phyloP scores from a whole-genome alignment of 192 early-diverging fungal species.

The Rhizophagus prolifer region DNA sequence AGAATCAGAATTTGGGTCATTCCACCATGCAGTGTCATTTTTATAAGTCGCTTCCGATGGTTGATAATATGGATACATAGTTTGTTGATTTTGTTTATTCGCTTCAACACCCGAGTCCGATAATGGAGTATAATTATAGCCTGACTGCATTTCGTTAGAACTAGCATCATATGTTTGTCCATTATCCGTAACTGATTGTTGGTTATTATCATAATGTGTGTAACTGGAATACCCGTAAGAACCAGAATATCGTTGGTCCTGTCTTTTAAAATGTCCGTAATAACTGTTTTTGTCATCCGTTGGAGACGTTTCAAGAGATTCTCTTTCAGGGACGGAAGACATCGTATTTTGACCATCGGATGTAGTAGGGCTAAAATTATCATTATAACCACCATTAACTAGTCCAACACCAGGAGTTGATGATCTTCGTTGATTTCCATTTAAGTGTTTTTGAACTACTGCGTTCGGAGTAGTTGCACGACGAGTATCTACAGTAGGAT shows the following conservation, averaged over 20 bases:
- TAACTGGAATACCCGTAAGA: slow-evolving; percentile 11
- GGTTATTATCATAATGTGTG: slow-evolving; percentile 7
- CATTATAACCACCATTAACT: not conserved
- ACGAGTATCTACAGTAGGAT: slow-evolving; percentile 9
- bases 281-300: not conserved
- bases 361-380: slow-evolving; percentile 21
- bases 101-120: not conserved
- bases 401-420: slow-evolving; percentile 24
- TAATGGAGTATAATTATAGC: not conserved
- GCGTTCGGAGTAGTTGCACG: slow-evolving; percentile 33
- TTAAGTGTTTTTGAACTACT: slow-evolving; percentile 11
- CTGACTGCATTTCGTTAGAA: not conserved
- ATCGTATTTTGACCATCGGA: slow-evolving; percentile 17
- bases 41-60: not conserved
- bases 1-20: not conserved
- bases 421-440: slow-evolving; percentile 13
- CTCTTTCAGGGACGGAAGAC: slow-evolving; percentile 24
- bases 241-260: not conserved
- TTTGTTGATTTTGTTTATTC: slow-evolving; percentile 21
- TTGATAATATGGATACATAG: not conserved
- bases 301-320: not conserved
- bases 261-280: not conserved
- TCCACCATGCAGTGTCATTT: slow-evolving; percentile 22
- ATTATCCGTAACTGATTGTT: slow-evolving; percentile 21
- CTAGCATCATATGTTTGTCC: not conserved